A percentile compares a stretch with the other conserved stretches of the same genome.
Evolutionary conservation across 768 basidiomycete species (phyloP).

Genomic region (Calocybe cyanea): DNA sequence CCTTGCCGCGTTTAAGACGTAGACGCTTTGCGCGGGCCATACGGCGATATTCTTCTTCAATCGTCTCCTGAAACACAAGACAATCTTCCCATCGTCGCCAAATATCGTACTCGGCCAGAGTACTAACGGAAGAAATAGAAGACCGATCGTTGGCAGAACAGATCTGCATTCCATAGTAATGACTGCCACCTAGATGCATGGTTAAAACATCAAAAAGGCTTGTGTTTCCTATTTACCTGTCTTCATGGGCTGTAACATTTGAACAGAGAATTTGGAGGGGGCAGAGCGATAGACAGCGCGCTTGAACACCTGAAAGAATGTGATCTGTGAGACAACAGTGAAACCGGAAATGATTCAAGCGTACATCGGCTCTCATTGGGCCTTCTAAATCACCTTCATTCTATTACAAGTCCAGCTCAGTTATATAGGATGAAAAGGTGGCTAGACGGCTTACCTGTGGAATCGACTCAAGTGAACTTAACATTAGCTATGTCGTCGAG

Average conservation of each 20-base stretch:
- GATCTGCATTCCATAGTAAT: conserved; percentile 63
- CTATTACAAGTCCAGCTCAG: conserved; percentile 5
- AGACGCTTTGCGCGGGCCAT: conserved; percentile 65
- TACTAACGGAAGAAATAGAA: conserved; percentile 34
- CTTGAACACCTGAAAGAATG: conserved; percentile 49
- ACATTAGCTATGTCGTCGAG: conserved; percentile 4
- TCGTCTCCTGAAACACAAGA: conserved; percentile 64
- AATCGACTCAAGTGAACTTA: background rate
- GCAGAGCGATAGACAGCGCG: conserved; percentile 57
- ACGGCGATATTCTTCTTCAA: conserved; percentile 62
- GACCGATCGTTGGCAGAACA: conserved; percentile 39
- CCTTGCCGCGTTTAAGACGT: conserved; percentile 68
- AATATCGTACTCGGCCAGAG: conserved; percentile 58
- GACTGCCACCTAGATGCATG: conserved; percentile 39
- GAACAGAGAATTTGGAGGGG: conserved; percentile 56
- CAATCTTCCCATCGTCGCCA: conserved; percentile 86
- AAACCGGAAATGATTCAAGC: background rate
- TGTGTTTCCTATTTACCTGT: conserved; percentile 35
- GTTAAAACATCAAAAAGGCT: conserved; percentile 4
- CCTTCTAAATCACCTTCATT: conserved; percentile 10
- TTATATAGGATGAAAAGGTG: background rate
- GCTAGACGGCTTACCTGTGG: conserved; percentile 1
- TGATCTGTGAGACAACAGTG: background rate
- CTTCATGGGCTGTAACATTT: conserved; percentile 56
- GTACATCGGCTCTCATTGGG: conserved; percentile 11